A percentile compares a stretch with the other conserved stretches of the same genome.
These are phyloP conservation scores for Terana coerulea DNA, from an alignment of 768 basidiomycete species.

Conservation along the genomic window DNA sequence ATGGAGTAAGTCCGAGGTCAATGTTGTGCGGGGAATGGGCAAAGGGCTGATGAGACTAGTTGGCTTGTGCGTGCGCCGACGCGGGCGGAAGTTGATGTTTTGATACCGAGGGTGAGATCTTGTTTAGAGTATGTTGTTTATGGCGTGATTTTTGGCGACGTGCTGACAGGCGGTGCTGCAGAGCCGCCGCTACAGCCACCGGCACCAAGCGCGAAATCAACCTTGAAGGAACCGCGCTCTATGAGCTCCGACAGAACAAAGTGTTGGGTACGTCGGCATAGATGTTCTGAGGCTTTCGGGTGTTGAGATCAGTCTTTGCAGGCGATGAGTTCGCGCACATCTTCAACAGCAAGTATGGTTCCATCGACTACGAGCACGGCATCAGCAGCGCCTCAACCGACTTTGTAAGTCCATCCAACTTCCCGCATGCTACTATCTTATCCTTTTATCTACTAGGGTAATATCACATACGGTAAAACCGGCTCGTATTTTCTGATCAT, in stretches of 20 bases:
- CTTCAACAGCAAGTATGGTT: conserved; percentile 56
- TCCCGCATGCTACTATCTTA: not conserved
- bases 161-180: conserved; percentile 22
- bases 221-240: conserved; percentile 32
- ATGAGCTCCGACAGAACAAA: conserved; percentile 67
- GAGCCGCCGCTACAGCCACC: conserved; percentile 67
- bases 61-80: conserved; percentile 76
- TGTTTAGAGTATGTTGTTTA: conserved; percentile 71
- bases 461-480: conserved; percentile 64
- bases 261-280: conserved; percentile 45
- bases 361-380: conserved; percentile 63
- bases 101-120: conserved; percentile 55
- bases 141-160: not conserved
- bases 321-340: conserved; percentile 65
- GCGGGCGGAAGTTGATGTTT: conserved; percentile 53
- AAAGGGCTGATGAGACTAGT: conserved; percentile 28
- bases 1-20: conserved; percentile 47
- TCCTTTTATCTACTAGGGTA: conserved; percentile 44
- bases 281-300: too few relatives aligned
- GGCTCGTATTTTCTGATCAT: not conserved
- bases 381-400: conserved; percentile 75
- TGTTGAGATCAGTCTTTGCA: conserved; percentile 21
- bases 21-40: not conserved
- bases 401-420: conserved; percentile 50
- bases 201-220: conserved; percentile 44